Evolutionary conservation across 1,284 basidiomycete genomes (phyloP), one percentile per base, ranked within the genome.

Genomic region (Ustilago crameri): DNA sequence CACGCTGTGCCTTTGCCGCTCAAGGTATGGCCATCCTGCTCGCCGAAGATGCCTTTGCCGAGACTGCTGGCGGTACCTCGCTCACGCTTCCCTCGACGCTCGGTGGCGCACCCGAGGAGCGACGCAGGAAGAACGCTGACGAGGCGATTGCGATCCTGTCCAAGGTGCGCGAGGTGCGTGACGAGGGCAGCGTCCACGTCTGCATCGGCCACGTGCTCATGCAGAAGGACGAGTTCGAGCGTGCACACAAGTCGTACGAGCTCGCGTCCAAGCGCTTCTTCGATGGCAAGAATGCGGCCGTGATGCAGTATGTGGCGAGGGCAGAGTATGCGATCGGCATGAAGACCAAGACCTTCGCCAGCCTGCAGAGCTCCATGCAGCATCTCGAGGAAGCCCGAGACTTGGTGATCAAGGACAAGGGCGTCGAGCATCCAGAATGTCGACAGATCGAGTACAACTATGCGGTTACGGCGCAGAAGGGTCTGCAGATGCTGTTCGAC

Each of bases 141-240:
- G 79, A 81, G 26, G 78, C 79, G 5, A 50, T 82, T 22, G 68
- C 74, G 8, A 69, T 82, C 35, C 71, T 83, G 24, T 69, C 67
- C 52, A 81, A 78, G 60, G 67, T 82, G 49, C 76, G 79, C 60
- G 80, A 82, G 57, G 74, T 80, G 27, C 73, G 77, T 20, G 74
- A 81, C 47, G 80, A 81, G 40, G 76, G 70, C 18, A 81, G 79
- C 64, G 80, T 83, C 22, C 75, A 80, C 48, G 69, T 83, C n/a
- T 81, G 80, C 59, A 72, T 77, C 45, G 81, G 81, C 24, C 81
- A 83, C 52, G 78, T 77, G 27, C 74, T 80, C n/a, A 81, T 81
- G 79, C 62, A 71, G 55, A 74, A 76, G 56, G 78, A 78, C 24
- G 81, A 82, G 49, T 78, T 64, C 42, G 78, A 82, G 42, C 72